Base-by-base conservation (phyloP, 768 basidiomycete genomes). In the Asterophora parasitica region DNA sequence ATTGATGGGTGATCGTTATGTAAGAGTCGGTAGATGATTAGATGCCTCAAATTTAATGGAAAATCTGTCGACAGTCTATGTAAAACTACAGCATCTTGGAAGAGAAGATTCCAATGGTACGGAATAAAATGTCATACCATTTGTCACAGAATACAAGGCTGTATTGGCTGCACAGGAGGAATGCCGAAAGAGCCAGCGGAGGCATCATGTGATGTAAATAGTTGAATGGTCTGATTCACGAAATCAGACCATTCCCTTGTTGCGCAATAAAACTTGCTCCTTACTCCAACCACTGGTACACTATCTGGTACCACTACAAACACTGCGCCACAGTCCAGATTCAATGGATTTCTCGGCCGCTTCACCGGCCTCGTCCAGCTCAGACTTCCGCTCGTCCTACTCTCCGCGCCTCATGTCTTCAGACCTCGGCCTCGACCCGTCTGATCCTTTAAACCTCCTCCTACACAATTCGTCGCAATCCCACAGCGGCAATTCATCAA, bases 391-490 rank as follows among this genome's bases (percentile, higher is more conserved):
- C 4, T 44, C 53, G 13, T 46, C 47, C 12, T 59, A 58, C 41
- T 61, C 63, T 28, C 59, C 64, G 1, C 52, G 42, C 17, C 35
- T 50, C 23, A 65, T 70, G 63, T 58, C 70, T 26, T 52, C 71
- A 23, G 78, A 80, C 51, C 67, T 78, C 35, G 67, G 63, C 12
- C 64, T 82, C 42, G 79, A 82, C 59, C 70, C 74, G 3, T 73
- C 71, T 0, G 81, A 84, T 63, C 78, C 79, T 4, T 70, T 83
- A 6, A 81, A 77, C 56, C 66, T 83, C 42, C 67, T 83, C 12
- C 70, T 83, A 12, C 74, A 75, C 56, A 74, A 74, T 58, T 57
- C 66, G 28, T 59, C 70, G 11, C 64, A 63, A 43, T 60, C 57
- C 45, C 53, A 54, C 19, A 60, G 61, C 40, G 12, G 53, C 1